Evolutionary conservation across 441 rosid genomes (phyloP).

Genomic region (Syzygium malaccense): DNA sequence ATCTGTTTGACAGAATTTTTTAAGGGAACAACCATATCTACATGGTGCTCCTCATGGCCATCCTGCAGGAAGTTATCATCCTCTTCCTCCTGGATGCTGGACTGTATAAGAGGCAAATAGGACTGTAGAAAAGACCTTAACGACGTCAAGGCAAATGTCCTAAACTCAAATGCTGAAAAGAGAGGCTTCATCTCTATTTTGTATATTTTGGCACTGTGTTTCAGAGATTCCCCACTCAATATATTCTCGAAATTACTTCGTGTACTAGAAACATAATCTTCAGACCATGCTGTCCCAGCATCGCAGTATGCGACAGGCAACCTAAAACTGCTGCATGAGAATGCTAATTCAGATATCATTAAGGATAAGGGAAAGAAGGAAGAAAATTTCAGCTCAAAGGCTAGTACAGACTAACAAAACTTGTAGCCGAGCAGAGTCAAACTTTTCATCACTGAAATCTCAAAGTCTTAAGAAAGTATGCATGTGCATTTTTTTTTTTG

Average conservation of each 20-base stretch:
- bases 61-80: constrained; percentile 69
- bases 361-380: background rate
- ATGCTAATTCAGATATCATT: background rate
- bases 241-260: constrained; percentile 30
- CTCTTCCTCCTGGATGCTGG: constrained; percentile 47
- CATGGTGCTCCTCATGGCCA: constrained; percentile 26
- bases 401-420: background rate
- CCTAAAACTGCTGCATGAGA: constrained; percentile 41
- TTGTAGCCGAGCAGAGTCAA: background rate
- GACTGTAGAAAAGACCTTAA: constrained; percentile 73
- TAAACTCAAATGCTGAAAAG: constrained; percentile 77
- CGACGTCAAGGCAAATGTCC: constrained; percentile 68
- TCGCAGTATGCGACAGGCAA: constrained; percentile 77
- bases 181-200: constrained; percentile 66
- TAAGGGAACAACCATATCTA: constrained; percentile 81
- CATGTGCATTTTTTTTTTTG: background rate
- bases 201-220: constrained; percentile 60
- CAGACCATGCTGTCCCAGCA: constrained; percentile 58
- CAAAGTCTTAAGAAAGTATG: background rate
- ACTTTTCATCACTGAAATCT: background rate
- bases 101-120: constrained; percentile 92
- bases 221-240: constrained; percentile 32
- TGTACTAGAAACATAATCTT: constrained; percentile 42
- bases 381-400: background rate
- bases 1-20: constrained; percentile 83